These are phyloP conservation scores for Amanita molliuscula DNA, from an alignment of 768 basidiomycete species.

Conservation along the genomic window DNA sequence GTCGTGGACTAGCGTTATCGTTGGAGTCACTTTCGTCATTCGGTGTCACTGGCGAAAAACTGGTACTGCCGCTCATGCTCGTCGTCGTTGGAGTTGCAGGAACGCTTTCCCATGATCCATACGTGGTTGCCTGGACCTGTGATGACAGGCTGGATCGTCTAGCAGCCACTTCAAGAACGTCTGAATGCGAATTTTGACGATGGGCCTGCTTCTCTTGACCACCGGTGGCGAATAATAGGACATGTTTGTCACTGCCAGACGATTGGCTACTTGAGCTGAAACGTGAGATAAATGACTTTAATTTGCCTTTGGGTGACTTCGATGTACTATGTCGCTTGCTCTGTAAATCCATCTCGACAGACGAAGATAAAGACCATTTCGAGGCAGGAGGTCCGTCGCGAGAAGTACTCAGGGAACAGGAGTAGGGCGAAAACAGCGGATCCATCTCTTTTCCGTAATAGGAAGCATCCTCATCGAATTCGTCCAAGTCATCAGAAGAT, in stretches of 20 bases:
- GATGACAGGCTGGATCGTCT: neutral
- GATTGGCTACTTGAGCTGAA: neutral
- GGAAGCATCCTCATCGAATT: slow-evolving; percentile 7
- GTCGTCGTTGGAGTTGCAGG: slow-evolving; percentile 3
- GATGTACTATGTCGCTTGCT: neutral
- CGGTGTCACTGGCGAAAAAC: slow-evolving; percentile 2
- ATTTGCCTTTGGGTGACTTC: neutral
- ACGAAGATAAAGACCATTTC: slow-evolving; percentile 7
- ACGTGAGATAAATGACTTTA: slow-evolving; percentile 5
- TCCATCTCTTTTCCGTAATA: slow-evolving; percentile 6
- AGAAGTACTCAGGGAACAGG: neutral
- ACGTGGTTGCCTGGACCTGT: neutral
- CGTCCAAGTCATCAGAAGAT: slow-evolving; percentile 2
- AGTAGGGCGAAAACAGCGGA: slow-evolving; percentile 5
- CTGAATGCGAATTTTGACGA: neutral
- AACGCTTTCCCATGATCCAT: slow-evolving; percentile 6
- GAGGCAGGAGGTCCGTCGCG: neutral
- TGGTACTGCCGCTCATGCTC: slow-evolving; percentile 1
- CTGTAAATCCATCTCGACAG: slow-evolving; percentile 1
- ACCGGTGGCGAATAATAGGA: neutral
- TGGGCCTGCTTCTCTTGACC: neutral
- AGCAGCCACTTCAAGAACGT: neutral
- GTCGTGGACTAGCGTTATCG: neutral
- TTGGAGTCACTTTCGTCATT: neutral
- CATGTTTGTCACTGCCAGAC: neutral